These are phyloP conservation scores for Datura wrightii DNA, from an alignment of 257 asterid species.

Conservation along the genomic window DNA sequence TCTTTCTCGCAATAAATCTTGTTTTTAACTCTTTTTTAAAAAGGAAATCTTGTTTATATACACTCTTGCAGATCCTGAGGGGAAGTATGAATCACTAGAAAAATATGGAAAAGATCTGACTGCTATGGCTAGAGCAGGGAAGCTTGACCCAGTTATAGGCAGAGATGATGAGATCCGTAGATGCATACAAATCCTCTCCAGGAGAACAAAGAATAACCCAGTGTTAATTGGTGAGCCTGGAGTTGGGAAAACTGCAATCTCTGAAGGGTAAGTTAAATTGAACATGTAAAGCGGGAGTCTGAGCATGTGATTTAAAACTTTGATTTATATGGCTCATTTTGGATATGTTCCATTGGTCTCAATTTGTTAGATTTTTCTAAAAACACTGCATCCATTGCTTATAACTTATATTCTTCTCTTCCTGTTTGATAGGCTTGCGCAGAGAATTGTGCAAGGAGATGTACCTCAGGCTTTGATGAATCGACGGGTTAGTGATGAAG, in stretches of 20 bases:
- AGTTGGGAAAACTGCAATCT: conserved; percentile 95
- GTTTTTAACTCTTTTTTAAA: conserved; percentile 17
- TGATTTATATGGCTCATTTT: neutral
- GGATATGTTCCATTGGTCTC: neutral
- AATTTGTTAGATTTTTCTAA: neutral
- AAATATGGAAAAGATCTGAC: conserved; percentile 97
- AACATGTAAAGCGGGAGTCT: neutral
- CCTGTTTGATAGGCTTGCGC: conserved; percentile 83
- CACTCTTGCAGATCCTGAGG: conserved; percentile 81
- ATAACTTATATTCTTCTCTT: neutral
- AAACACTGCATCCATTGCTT: neutral
- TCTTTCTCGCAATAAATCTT: neutral
- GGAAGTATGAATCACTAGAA: conserved; percentile 87
- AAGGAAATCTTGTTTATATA: conserved; percentile 16
- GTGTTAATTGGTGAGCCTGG: conserved; percentile 98
- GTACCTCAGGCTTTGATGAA: conserved; percentile 98
- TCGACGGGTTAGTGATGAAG: conserved; percentile 70
- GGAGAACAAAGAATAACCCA: conserved; percentile 97
- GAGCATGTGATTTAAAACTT: neutral
- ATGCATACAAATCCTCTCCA: conserved; percentile 94
- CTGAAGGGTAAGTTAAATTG: conserved; percentile 80
- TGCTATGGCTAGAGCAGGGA: conserved; percentile 95
- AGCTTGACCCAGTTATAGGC: conserved; percentile 98
- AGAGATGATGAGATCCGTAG: conserved; percentile 97
- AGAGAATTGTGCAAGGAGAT: conserved; percentile 98